phyloP scores from a whole-genome alignment of 768 basidiomycete species.

The Amanita molliuscula region DNA sequence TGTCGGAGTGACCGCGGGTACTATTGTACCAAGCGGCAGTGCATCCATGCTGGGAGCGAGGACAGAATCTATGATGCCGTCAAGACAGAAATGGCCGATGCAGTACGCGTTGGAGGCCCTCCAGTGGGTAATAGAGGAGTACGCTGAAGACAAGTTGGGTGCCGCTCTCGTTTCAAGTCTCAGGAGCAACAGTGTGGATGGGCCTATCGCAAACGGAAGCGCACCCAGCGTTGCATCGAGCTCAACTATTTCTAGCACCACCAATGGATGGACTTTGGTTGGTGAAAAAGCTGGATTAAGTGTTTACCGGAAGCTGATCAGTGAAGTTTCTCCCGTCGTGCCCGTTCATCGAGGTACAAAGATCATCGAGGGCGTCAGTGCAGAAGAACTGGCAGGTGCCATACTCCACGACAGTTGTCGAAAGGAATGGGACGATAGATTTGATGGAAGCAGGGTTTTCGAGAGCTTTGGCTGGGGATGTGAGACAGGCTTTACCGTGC shows the following conservation, averaged over 20 bases:
- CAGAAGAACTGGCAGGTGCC: conserved; percentile 78
- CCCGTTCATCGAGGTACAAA: conserved; percentile 84
- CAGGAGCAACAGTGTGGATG: neutral
- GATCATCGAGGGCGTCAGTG: conserved; percentile 88
- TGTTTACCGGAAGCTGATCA: conserved; percentile 64
- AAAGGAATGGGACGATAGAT: conserved; percentile 80
- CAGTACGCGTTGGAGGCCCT: conserved; percentile 78
- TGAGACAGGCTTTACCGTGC: conserved; percentile 59
- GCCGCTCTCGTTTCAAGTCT: neutral
- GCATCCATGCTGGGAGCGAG: neutral
- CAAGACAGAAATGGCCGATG: conserved; percentile 58
- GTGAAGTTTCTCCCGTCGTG: conserved; percentile 69
- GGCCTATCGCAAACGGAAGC: neutral
- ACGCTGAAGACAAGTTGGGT: conserved; percentile 22
- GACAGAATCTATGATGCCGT: conserved; percentile 31
- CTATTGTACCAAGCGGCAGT: conserved; percentile 61
- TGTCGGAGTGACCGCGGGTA: conserved; percentile 62
- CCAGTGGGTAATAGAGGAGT: conserved; percentile 66
- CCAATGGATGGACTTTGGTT: conserved; percentile 64
- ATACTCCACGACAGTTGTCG: conserved; percentile 63
- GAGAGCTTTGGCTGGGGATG: conserved; percentile 73
- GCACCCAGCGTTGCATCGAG: neutral
- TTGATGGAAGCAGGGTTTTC: conserved; percentile 57
- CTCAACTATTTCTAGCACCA: conserved; percentile 25
- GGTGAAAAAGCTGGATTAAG: conserved; percentile 61